Evolutionary conservation across 176 grass and related monocot genomes (phyloP), one percentile per base, ranked within the genome.

Genomic region (Elymus sibiricus): DNA sequence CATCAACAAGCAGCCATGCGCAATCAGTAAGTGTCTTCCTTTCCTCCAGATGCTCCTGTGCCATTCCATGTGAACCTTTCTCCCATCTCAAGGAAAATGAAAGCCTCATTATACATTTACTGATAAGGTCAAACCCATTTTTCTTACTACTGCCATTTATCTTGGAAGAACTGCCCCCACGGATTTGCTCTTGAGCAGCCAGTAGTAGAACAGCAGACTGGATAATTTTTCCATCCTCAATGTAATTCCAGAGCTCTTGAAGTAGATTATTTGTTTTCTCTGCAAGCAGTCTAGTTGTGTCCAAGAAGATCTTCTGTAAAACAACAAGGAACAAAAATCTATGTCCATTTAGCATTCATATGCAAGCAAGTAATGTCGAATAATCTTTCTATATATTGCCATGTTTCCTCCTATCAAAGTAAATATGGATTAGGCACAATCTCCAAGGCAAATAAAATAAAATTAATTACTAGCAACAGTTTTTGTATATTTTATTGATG

Each of bases 241-340:
- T 65, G 63, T 65, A 65, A 31, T 65, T 65, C 63, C 63, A 65
- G 27, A 65, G 63, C 63, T 65, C 63, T 31, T 31, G 13, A 29
- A 31, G 29, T 35, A 68, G 3, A 68, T 68, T 68, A 37, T 35
- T 68, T 37, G 65, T 68, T 21, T 35, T 35, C 5, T 5, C 3
- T 35, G 65, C 65, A 37, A 68, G 31, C 31, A 68, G 16, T 68
- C 65, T 68, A 68, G 16, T 68, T 68, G 65, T 68, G 32, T 68
- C 65, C 65, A 68, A 68, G 31, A 68, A 68, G 65, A 68, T 21
- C 65, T 68, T 68, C 65, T 68, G 65, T 68, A 68, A 68, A 22
- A 69, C 16, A 21, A 37, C 65, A 69, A 69, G 17, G 17, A 37
- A 69, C 31, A 69, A 69, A 19, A 64, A 7, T 3, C 16, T 21